A percentile compares a stretch with the other conserved stretches of the same genome.
These are phyloP conservation scores for Schoenoplectus triqueter DNA, from an alignment of 202 grass and related monocot species.

Conservation along the genomic window DNA sequence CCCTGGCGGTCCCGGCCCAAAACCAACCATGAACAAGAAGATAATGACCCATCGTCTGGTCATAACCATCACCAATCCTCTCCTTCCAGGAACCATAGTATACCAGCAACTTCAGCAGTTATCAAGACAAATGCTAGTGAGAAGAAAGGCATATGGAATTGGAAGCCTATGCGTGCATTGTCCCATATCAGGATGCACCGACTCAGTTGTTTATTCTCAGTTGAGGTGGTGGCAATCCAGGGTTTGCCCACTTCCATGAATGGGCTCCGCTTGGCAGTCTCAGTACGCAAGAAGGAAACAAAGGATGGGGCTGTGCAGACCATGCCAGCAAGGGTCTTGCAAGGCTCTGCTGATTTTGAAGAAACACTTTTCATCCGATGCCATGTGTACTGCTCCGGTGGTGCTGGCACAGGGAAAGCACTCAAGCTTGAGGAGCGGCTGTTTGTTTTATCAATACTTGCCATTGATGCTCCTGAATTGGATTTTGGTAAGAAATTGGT, in stretches of 20 bases:
- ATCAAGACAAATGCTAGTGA: constrained; percentile 20
- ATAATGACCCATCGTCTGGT: neutral
- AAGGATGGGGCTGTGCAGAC: constrained; percentile 88
- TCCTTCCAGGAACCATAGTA: constrained; percentile 45
- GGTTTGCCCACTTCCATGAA: constrained; percentile 79
- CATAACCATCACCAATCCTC: neutral
- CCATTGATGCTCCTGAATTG: constrained; percentile 85
- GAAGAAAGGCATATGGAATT: constrained; percentile 82
- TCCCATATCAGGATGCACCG: constrained; percentile 81
- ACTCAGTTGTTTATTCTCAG: constrained; percentile 80
- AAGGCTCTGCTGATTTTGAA: constrained; percentile 77
- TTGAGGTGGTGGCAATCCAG: constrained; percentile 77
- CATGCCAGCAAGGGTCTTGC: constrained; percentile 81
- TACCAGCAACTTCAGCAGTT: neutral
- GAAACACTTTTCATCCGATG: constrained; percentile 88
- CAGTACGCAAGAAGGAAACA: constrained; percentile 87
- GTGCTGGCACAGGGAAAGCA: constrained; percentile 55
- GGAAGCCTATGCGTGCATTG: constrained; percentile 77
- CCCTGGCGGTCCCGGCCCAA: constrained; percentile 72
- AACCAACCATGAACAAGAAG: constrained; percentile 35
- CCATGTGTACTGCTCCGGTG: constrained; percentile 79
- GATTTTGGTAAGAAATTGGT: constrained; percentile 68
- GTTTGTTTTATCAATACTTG: constrained; percentile 64
- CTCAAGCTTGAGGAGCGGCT: constrained; percentile 63
- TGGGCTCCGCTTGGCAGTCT: constrained; percentile 82